These are phyloP conservation scores for Mortierella antarctica DNA, from an alignment of 192 early-diverging fungal genomes.

Conservation along the genomic window DNA sequence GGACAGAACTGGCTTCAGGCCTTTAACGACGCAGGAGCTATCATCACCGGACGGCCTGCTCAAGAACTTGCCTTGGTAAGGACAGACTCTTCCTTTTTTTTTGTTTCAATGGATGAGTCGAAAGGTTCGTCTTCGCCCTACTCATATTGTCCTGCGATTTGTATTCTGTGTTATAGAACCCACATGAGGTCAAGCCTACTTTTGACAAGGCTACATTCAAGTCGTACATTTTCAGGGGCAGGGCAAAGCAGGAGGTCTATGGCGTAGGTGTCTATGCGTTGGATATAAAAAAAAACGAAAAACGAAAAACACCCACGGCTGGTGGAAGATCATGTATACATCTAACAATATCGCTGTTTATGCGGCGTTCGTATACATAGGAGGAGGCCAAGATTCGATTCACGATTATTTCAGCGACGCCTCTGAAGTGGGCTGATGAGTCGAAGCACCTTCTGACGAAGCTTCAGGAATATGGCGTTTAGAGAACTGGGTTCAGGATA, in stretches of 20 bases:
- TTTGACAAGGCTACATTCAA: slow-evolving; percentile 75
- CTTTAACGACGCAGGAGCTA: slow-evolving; percentile 86
- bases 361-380: slow-evolving; percentile 35
- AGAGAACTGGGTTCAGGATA: not conserved
- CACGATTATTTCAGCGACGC: slow-evolving; percentile 54
- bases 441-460: slow-evolving; percentile 29
- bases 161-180: slow-evolving; percentile 4
- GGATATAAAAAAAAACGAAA: no score
- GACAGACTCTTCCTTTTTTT: not conserved
- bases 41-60: slow-evolving; percentile 77
- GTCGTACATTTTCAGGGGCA: slow-evolving; percentile 76
- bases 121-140: not conserved
- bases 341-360: not conserved
- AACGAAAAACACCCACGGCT: no score
- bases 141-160: no score
- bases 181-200: slow-evolving; percentile 57
- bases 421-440: slow-evolving; percentile 73
- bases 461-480: slow-evolving; percentile 37
- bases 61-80: slow-evolving; percentile 63
- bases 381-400: slow-evolving; percentile 65
- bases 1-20: slow-evolving; percentile 83
- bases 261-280: slow-evolving; percentile 63
- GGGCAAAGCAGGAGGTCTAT: slow-evolving; percentile 86
- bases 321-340: no score
- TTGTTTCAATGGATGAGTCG: not conserved